Base-by-base conservation (phyloP, 2,329 filamentous ascomycete species). In the Metarhizium humberi region DNA sequence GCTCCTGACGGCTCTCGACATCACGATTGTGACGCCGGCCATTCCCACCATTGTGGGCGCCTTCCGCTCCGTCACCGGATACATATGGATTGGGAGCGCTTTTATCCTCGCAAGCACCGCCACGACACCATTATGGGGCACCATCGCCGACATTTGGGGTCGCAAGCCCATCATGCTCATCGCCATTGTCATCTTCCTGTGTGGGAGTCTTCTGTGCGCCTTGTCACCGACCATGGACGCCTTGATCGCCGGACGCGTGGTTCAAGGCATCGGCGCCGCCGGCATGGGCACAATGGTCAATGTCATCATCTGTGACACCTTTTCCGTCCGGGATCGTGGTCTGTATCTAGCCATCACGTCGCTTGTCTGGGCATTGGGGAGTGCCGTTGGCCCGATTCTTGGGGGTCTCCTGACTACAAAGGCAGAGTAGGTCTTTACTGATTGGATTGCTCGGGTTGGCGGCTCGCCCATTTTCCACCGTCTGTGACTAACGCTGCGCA, bases 81-180 rank as follows among this genome's bases (percentile, higher is more conserved):
- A 90, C 69, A 83, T 84, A 14, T 92, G 88, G 89, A 87, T 92
- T 57, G 88, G 87, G 1, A 84, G 80, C 32, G 82, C 87, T 0
- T 92, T 87, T 67, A 74, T 90, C 3, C 79, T 92, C 11, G 85
- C 84, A 16, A 83, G 82, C 62, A 84, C 86, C 0, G 84, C 86
- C 0, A 77, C 77, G 2, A 81, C 80, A 0, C 86, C 87, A 0
- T 79, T 86, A n/a, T 91, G 87, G 87, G 86, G 84, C 4, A 80
- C 79, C 57, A 66, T 82, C 40, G 76, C 75, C 1, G 80, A 84
- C 58, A 81, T 83, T 38, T 84, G 75, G 75, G 80, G 80, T 3
- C 73, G 80, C 6, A 81, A 81, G 61, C 75, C 75, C 0, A 72
- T 82, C 34, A 59, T 83, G 3, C 64, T 82, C 1, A 61, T 71